Base-by-base conservation (phyloP, 257 asterid genomes). In the Oldenlandia corymbosa region DNA sequence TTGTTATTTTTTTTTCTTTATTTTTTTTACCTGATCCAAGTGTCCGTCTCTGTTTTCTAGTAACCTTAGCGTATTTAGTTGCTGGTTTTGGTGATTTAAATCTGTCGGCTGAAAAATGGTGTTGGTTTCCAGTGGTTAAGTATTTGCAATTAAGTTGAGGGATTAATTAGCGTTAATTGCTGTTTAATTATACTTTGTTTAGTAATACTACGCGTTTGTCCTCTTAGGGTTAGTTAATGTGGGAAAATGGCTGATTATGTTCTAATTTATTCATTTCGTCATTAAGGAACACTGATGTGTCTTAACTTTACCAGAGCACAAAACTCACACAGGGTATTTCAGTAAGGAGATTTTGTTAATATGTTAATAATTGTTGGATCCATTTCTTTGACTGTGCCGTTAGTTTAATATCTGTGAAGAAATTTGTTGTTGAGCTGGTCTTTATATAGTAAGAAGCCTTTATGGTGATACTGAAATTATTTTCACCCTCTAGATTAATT, bases 1-100 rank as follows among this genome's bases (percentile, higher is more conserved):
- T 5, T 46, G 7, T 20, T 47, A 27, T 32, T 9, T 10, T 9
- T 69, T 63, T 9, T 23, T 34, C 20, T 7, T 59, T 36, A 31
- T 36, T 21, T 1, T 28, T 57, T 53, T 70, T 47, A 23, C 18
- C 43, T 70, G 66, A 70, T 47, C 69, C 42, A 39, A 32, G 60
- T 39, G 23, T 64, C 6, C 24, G 24, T 28, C 9, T 34, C 7
- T 50, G 52, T 24, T 41, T 36, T 69, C 30, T 17, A 17, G n/a
- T n/a, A n/a, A n/a, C n/a, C n/a, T n/a, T n/a, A n/a, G n/a, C 68
- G 49, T 57, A 28, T 41, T 60, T 60, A n/a, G 39, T 9, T 9
- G 50, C 42, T n/a, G 52, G 21, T 46, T 28, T 55, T 4, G n/a
- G 34, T 12, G 14, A 20, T 26, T 16, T 20, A 41, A 5, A 5